Base-by-base conservation (phyloP, 2,329 filamentous ascomycete species). In the Botrytis deweyae region DNA sequence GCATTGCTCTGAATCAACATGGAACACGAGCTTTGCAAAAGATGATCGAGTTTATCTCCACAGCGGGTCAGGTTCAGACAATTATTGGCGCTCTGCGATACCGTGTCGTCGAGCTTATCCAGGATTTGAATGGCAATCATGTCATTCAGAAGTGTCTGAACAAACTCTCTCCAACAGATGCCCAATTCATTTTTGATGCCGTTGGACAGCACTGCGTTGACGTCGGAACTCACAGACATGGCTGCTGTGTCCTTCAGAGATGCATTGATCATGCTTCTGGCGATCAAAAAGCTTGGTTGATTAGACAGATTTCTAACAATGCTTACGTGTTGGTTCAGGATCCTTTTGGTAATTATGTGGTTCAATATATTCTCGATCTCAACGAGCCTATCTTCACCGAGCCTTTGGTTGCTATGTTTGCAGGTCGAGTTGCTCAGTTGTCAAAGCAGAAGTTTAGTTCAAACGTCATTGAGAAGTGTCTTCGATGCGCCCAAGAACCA, bases 361-460 rank as follows among this genome's bases (percentile, higher is more conserved):
- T 99, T 69, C 96, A 99, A 84, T 99, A 99, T 85, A 98, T 99
- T 81, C 90, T 99, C 78, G 96, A 98, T 81, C 88, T 98, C 72
- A 94, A 94, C 77, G 94, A 99, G 81, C 87, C 92, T 20, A 87
- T 86, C 78, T 98, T 97, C 84, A 98, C 95, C 1, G 92, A 96
- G 80, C 95, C 95, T 5, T 87, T 99, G 59, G 96, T 97, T 75
- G 86, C 88, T 71, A 91, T 91, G 80, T 98, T 99, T 85, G 85
- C 88, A 73, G 92, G 92, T 79, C 87, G 87, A 86, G 93, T 89
- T 85, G 92, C 82, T 80, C 88, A 83, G 83, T 88, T 88, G 25
- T 98, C 96, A 9, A 95, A 94, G 82, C 96, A 99, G 86, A 99
- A 99, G 84, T 99, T 99, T 86, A 98, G 94, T 85, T 98, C 96